Base-by-base conservation (phyloP, 2,329 filamentous ascomycete species). In the Fusarium sp. region DNA sequence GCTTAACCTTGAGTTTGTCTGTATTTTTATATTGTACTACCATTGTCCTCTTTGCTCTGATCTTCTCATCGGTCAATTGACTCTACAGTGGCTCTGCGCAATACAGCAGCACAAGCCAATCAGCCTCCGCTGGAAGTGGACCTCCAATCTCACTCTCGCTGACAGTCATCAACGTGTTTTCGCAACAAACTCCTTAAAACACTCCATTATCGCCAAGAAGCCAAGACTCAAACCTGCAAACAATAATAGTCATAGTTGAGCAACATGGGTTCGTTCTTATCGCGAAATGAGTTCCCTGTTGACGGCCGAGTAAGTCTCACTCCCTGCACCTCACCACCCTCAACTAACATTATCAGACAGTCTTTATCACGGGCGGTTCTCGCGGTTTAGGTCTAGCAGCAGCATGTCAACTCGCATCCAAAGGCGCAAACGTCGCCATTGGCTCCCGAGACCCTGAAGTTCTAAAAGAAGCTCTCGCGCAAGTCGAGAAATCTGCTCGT, bases 351-450 rank as follows among this genome's bases (percentile, higher is more conserved):
- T 2, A 1, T 2, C 16, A 70, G 67, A 71, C 67, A 12, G 22
- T 71, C 4, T 44, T 70, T 8, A 61, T 70, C 24, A 69, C 67
- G 6, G 67, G 67, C 3, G 67, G 67, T 13, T 70, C 67, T 8
- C 69, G 67, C 16, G 67, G 67, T 6, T 46, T 70, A 0, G 67
- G 67, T 4, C 20, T 70, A 2, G 67, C 58, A 43, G 67, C 67
- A 8, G 67, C 67, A 1, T 67, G 63, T 2, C 67, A 71, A 11
- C 63, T 70, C 18, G 60, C 67, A 4, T 30, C 54, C 7, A 70
- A 58, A 38, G 67, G 67, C 1, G 67, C 67, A 20, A 65, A 61
- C 8, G 15, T 70, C 2, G 49, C 53, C 16, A 71, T 70, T 18
- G 58, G n/a, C 2, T 67, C 67, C 4, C 58, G 67, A 16, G 34